Conservation (phyloP, 2,329 filamentous ascomycete species). For the Beauveria australis region DNA sequence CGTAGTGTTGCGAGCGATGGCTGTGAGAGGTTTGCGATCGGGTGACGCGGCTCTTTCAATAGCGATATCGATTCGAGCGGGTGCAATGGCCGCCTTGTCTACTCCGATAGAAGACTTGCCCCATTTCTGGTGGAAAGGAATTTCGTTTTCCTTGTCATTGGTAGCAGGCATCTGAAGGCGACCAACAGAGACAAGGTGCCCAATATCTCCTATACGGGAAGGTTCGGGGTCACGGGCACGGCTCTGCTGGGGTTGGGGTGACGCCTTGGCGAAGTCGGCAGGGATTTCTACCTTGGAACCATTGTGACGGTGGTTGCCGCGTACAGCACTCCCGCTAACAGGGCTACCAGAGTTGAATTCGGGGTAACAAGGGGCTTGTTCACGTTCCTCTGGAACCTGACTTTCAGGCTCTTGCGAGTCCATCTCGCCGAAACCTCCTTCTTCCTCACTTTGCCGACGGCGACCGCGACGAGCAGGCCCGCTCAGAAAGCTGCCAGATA, state of each 20-base stretch:
- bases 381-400: constrained; percentile 33
- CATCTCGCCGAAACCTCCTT: constrained; percentile 25
- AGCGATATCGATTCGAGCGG: constrained; percentile 36
- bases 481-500: constrained; percentile 69
- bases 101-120: constrained; percentile 47
- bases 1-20: constrained; percentile 52
- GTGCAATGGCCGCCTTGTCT: constrained; percentile 48
- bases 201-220: constrained; percentile 11
- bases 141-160: constrained; percentile 80
- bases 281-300: constrained; percentile 29
- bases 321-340: constrained; percentile 38
- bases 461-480: constrained; percentile 71
- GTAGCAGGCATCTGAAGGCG: constrained; percentile 51
- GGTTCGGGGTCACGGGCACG: constrained; percentile 11
- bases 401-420: constrained; percentile 23
- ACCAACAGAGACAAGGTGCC: constrained; percentile 14
- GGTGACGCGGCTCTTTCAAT: constrained; percentile 36
- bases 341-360: constrained; percentile 53
- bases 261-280: constrained; percentile 23
- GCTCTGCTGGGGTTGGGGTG: constrained; percentile 15
- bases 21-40: constrained; percentile 46
- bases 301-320: constrained; percentile 33
- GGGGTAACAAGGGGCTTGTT: constrained; percentile 12
- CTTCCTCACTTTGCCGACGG: constrained; percentile 59
- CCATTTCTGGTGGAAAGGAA: constrained; percentile 59